Base-by-base conservation (phyloP, 169 alveolate genomes). In the Babesia caballi region DNA sequence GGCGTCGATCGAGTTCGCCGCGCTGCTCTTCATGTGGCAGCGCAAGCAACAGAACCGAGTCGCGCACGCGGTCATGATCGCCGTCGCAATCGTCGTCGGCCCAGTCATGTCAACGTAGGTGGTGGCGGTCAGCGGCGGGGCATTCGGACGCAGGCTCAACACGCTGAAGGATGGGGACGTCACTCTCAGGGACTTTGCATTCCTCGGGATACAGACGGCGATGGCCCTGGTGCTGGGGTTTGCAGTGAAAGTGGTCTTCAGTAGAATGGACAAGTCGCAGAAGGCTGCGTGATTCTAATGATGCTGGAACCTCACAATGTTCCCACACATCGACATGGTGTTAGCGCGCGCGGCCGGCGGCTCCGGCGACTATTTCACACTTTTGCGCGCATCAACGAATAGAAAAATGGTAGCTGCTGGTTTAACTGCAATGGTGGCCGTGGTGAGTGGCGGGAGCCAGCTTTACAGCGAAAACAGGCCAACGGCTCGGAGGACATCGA, bases 401-500 rank as follows among this genome's bases (percentile, higher is more conserved):
- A 59, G 2, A 42, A 67, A 52, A 67, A 67, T 67, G 78, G 23
- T 57, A 30, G 36, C 46, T 23, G 23, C 32, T 25, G 38, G 5
- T 0, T 25, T 21, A 4, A 54, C 9, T 59, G 78, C 78, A 14
- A 8, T 50, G 35, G 32, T 67, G 30, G 78, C 67, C 46, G 78
- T 67, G 78, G 78, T 67, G 52, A 17, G 68, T 5, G 8, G 23
- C 19, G 27, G 32, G 23, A 4, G 38, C 2, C 32, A 3, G 19
- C 28, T 14, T 14, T 66, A 54, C 41, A 27, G 15, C 42, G 41
- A 4, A 19, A 0, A 32, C 54, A 81, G 88, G 88, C 81, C 44
- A 69, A 81, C 74, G 93, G 93, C 28, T 82, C 90, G 35, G 93
- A 88, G 41, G 93, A 88, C 60, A 85, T 88, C 27, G 93, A 88